Percentiles rank a stretch among this genome's conserved stretches.
phyloP scores from a whole-genome alignment of 2,329 filamentous ascomycete species.

The Eurotiales sp. region DNA sequence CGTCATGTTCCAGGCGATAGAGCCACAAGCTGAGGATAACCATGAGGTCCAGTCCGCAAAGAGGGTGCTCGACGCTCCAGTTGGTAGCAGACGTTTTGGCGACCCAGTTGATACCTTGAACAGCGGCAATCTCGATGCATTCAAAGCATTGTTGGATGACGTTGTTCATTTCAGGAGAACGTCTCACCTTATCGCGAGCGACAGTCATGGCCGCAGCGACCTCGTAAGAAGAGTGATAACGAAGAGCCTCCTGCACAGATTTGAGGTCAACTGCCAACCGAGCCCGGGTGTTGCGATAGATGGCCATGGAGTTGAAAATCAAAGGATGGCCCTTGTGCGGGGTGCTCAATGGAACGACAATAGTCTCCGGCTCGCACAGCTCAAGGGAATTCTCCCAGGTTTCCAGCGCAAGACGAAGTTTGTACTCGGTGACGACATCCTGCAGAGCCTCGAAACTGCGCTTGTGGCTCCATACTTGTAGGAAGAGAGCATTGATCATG shows the following conservation, averaged over 20 bases:
- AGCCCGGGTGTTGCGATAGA: conserved; percentile 90
- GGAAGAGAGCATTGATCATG: conserved; percentile 97
- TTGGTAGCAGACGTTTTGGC: conserved; percentile 96
- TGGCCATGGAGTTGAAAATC: conserved; percentile 96
- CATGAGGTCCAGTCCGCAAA: conserved; percentile 95
- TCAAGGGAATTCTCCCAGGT: conserved; percentile 99
- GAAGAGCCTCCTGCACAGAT: conserved; percentile 89
- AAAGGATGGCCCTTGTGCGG: conserved; percentile 94
- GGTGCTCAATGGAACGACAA: conserved; percentile 83
- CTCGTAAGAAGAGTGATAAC: conserved; percentile 96
- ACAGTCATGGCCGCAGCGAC: conserved; percentile 95
- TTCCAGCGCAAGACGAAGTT: conserved; percentile 88
- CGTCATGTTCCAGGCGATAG: conserved; percentile 98
- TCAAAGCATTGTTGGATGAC: conserved; percentile 97
- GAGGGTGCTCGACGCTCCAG: conserved; percentile 97
- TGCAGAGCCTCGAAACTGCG: conserved; percentile 95
- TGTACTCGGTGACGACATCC: conserved; percentile 97
- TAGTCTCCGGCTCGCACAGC: conserved; percentile 85
- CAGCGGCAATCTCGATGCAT: conserved; percentile 91
- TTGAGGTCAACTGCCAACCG: conserved; percentile 94
- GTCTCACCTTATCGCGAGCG: conserved; percentile 88
- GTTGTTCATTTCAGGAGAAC: conserved; percentile 96
- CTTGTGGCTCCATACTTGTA: conserved; percentile 99
- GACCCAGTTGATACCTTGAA: conserved; percentile 95
- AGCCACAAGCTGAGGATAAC: conserved; percentile 97